Percentiles rank a stretch among this genome's conserved stretches.
These are phyloP conservation scores for Phanerodontia chrysosporium DNA, from an alignment of 768 basidiomycete genomes.

Conservation along the genomic window DNA sequence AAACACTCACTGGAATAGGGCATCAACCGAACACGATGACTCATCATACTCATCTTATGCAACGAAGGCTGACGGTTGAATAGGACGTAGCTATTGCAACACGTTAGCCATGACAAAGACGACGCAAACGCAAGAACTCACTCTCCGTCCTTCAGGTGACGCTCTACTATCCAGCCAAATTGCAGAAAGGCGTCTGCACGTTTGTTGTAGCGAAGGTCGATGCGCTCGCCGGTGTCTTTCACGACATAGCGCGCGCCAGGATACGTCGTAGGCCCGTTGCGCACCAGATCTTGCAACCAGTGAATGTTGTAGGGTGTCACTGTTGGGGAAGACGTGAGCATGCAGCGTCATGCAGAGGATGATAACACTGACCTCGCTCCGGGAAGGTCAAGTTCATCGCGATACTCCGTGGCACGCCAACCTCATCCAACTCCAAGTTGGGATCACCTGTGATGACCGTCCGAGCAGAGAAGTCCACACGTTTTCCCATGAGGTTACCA, in stretches of 20 bases:
- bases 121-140: constrained; percentile 40
- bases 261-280: constrained; percentile 91
- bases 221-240: constrained; percentile 94
- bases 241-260: constrained; percentile 97
- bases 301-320: constrained; percentile 97
- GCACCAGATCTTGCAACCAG: constrained; percentile 90
- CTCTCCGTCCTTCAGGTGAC: constrained; percentile 98
- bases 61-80: constrained; percentile 98
- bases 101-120: background rate
- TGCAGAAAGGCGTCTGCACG: constrained; percentile 92
- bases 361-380: constrained; percentile 68
- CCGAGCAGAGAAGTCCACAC: constrained; percentile 98
- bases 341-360: background rate
- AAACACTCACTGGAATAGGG: constrained; percentile 86
- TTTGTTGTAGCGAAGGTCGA: constrained; percentile 95
- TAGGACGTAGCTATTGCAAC: constrained; percentile 63
- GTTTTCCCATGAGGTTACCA: constrained; percentile 99
- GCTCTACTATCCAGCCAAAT: constrained; percentile 97
- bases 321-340: constrained; percentile 25
- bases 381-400: constrained; percentile 98
- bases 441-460: constrained; percentile 99
- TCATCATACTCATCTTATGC: constrained; percentile 99
- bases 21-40: constrained; percentile 95
- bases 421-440: constrained; percentile 92
- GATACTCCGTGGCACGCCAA: constrained; percentile 92